Evolutionary conservation across 1,284 basidiomycete genomes (phyloP), one percentile per base, ranked within the genome.

Genomic region (Boletus sp.): DNA sequence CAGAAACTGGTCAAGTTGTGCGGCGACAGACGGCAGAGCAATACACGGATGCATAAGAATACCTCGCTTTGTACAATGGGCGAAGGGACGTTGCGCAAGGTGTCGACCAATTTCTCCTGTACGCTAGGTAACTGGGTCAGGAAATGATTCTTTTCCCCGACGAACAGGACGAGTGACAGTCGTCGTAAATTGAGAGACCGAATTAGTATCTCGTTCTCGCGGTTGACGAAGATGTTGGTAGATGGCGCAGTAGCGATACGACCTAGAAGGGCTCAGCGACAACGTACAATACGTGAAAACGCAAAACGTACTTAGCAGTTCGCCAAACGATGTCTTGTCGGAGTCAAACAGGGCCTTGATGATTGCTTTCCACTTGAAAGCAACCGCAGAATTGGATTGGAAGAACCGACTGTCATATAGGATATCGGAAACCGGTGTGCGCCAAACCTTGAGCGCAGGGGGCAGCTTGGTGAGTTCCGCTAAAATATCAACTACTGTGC

Each of bases 91-190:
- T 85, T 89, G 40, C 91, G 81, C 38, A 99, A 71, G 2, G 95
- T 82, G 55, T 99, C 96, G 8, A 98, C 96, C 16, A 99, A 74
- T 69, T 93, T 96, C 69, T 99, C 96, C 68, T 98, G 94, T 20
- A 99, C 91, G 35, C 79, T 81, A 3, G 96, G 96, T 23, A 99
- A 73, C 55, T 94, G 91, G 0, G 84, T 84, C 35, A 99, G 69
- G 71, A 91, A 96, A 43, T 91, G 84, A 64, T 99, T 94, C 66
- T 87, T 88, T 56, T 94, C 91, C 9, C 86, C 91, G 0, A 89
- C 75, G 47, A 92, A 85, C 9, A 99, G 69, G 17, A 90, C 80
- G 59, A 91, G 92, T 5, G 94, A 90, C 37, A 99, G 71, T 29
- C 96, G 76, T 30, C 96, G 82, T 20, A 99, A 74, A 58, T 91